Evolutionary conservation across 169 alveolate species (phyloP), one percentile per base, ranked within the genome.

Genomic region (Perkinsus olseni): DNA sequence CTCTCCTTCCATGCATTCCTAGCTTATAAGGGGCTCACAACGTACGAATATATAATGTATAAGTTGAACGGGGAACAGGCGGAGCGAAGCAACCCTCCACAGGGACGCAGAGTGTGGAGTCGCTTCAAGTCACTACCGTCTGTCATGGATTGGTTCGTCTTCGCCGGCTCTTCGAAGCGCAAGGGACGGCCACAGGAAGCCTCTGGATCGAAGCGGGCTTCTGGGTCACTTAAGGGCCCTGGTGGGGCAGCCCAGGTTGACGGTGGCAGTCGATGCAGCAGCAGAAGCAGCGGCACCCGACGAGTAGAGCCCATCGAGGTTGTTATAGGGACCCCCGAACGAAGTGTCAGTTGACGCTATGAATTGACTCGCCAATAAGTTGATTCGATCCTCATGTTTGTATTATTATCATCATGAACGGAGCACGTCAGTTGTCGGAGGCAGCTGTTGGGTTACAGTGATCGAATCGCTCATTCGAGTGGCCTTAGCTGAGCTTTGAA

Each of bases 21-120:
- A 31, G 93, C 92, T 34, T 93, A 51, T 39, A 95, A 93, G 82
- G 96, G 96, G 3, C 93, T 95, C 31, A 95, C 96, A 6, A 95
- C 96, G 20, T 95, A 95, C 93, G 96, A 95, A 92, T 95, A 93
- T 92, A 92, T 95, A 38, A 92, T 62, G 82, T 62, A 62, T 62
- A 62, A 62, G 17, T 21, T 62, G 8, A 62, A 62, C 82, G 82
- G 82, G 17, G 82, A 62, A 28, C 36, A 62, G 82, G 82, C 82
- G 82, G 82, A 62, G 82, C 82, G 82, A 62, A 62, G 82, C 82
- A 62, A 4, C 0, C 82, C 82, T 13, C 82, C 82, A 28, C 82
- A 62, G 31, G 82, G 82, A 62, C 13, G 82, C 31, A 62, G 34
- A 62, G 82, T 62, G 4, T 62, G 82, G 82, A 62, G 17, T 13